phyloP scores from a whole-genome alignment of 1,139 yeast species.

The Candida mesenterica region DNA sequence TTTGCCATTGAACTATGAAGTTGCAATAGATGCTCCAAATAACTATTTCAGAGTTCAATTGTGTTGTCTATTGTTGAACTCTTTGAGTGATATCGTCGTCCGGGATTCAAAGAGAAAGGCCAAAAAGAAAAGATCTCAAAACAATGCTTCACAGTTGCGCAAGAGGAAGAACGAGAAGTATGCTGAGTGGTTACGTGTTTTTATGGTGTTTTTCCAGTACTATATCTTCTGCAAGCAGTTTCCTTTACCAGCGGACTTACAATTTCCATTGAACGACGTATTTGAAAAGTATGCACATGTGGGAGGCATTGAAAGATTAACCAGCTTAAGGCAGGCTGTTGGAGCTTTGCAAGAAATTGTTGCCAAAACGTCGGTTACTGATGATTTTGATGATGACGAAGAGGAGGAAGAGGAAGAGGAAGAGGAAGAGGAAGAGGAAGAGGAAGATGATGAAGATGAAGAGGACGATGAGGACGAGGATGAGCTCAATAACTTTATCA shows the following conservation, averaged over 20 bases:
- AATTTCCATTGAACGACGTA: slow-evolving; percentile 50
- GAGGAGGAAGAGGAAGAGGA: slow-evolving; percentile 13
- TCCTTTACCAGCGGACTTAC: slow-evolving; percentile 67
- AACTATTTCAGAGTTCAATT: slow-evolving; percentile 74
- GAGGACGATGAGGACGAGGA: slow-evolving; percentile 6
- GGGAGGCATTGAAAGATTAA: slow-evolving; percentile 35
- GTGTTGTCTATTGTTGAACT: slow-evolving; percentile 31
- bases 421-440: slow-evolving; percentile 7
- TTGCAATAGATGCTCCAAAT: slow-evolving; percentile 56
- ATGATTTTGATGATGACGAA: slow-evolving; percentile 8
- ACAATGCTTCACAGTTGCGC: slow-evolving; percentile 7
- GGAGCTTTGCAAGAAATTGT: slow-evolving; percentile 30
- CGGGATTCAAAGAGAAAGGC: slow-evolving; percentile 4
- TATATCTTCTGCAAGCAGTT: slow-evolving; percentile 64
- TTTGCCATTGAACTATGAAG: slow-evolving; percentile 39
- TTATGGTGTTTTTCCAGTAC: slow-evolving; percentile 68
- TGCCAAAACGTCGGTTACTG: slow-evolving; percentile 3
- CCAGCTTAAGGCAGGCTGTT: slow-evolving; percentile 41
- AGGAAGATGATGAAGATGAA: slow-evolving; percentile 9
- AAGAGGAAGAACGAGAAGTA: slow-evolving; percentile 13
- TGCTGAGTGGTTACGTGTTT: slow-evolving; percentile 36
- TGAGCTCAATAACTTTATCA: slow-evolving; percentile 6
- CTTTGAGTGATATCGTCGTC: slow-evolving; percentile 6
- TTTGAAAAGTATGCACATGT: slow-evolving; percentile 27
- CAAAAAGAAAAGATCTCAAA: slow-evolving; percentile 1